Evolutionary conservation across 345 rosid species (phyloP), one percentile per base, ranked within the genome.

Genomic region (Aegle marmelos): DNA sequence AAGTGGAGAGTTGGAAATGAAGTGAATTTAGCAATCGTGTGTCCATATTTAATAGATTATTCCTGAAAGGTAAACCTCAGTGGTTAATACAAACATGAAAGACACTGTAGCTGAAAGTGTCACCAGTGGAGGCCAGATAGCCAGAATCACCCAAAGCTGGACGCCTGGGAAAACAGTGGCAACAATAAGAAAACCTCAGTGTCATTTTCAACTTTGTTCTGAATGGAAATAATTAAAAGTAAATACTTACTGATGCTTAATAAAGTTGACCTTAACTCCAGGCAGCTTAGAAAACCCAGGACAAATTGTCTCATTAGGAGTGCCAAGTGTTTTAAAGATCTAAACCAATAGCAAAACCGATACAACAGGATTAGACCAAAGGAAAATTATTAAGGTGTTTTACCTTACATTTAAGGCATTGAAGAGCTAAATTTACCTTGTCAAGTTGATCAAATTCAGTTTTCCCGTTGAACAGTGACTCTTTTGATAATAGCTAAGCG

Each of bases 371-470:
- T 77, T 39, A 76, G 71, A 34, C 13, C 58, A 30, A 27, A 39
- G 45, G 75, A 34, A 34, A 25, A 75, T 27, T 63, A 59, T 73
- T 57, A 59, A 14, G n/a, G 25, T 39, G 57, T 57, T 61, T 63
- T 33, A 50, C 71, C 78, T 39, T 17, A 48, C 11, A 63, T 63
- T n/a, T 31, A 9, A 75, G 45, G 33, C 2, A 45, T 63, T 30
- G 63, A 67, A n/a, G 17, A 77, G 54, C 53, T 63, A 71, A 71
- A 65, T 68, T 79, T 79, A 91, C 99, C 99, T 96, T 96, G 90
- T 96, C 98, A 75, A 96, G 98, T 83, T 96, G 99, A 85, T 96
- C 99, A 73, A 92, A 82, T 85, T 96, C 99, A 71, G 93, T 89
- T 88, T 91, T 96, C 74, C 99, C 99, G 85, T 92, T 94, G 81